Percentiles rank a stretch among this genome's conserved stretches.
Conservation (phyloP, 495 filamentous ascomycete species). For the Xanthoparmelia taractica region DNA sequence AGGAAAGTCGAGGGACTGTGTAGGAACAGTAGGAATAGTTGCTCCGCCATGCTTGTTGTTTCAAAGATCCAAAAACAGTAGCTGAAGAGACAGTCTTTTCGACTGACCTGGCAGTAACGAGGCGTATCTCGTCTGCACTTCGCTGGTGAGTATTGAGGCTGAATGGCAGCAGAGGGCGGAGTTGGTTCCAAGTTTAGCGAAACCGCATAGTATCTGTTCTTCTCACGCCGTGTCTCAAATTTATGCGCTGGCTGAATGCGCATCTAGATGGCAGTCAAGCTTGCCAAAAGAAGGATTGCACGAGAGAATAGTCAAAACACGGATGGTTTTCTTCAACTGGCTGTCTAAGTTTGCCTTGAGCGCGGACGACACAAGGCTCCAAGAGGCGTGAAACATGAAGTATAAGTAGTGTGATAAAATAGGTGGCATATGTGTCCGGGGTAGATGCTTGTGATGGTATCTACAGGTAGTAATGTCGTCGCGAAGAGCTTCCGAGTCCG, state of each 20-base stretch:
- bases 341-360: not conserved
- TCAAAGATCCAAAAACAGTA: not conserved
- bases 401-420: not conserved
- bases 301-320: not conserved
- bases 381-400: not conserved
- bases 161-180: not conserved
- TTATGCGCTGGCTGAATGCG: not conserved
- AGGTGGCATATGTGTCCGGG: not conserved
- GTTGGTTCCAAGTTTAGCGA: not conserved
- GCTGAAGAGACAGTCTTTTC: not conserved
- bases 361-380: not conserved
- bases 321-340: not conserved
- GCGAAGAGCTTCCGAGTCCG: too few relatives aligned
- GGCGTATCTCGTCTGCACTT: not conserved
- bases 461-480: too few relatives aligned
- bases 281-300: not conserved
- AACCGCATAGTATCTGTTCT: not conserved
- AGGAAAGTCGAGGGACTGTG: not conserved
- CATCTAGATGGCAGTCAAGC: not conserved
- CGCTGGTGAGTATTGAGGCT: not conserved
- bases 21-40: not conserved
- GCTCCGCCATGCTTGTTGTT: not conserved
- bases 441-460: not conserved
- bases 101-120: not conserved
- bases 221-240: not conserved